A percentile compares a stretch with the other conserved stretches of the same genome.
Evolutionary conservation across 1,284 basidiomycete species (phyloP).

Genomic region (Puccinia brachypodii): DNA sequence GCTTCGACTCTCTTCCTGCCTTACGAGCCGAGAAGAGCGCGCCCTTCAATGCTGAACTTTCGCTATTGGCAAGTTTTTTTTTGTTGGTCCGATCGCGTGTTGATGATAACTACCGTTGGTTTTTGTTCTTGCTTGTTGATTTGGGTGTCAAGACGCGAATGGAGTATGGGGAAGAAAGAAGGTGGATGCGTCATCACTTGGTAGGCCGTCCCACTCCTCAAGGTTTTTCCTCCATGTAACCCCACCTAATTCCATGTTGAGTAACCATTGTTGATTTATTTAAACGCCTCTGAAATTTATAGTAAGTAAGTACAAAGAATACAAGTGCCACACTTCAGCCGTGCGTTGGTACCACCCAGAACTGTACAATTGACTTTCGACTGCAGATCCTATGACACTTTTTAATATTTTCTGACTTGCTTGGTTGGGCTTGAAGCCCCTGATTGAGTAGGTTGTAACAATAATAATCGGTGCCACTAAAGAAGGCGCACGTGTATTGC

Average conservation of each 20-base stretch:
- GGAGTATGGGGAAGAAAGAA: background rate
- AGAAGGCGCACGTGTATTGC: background rate
- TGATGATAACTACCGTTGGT: background rate
- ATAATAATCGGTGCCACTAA: background rate
- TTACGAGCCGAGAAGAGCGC: background rate
- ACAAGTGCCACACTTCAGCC: conserved; percentile 24
- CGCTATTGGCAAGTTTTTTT: background rate
- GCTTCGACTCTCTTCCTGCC: background rate
- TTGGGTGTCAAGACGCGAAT: background rate
- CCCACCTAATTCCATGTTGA: conserved; percentile 17
- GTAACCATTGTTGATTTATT: background rate
- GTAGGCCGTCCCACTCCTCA: background rate
- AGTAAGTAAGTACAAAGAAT: too few species aligned
- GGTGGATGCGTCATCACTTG: background rate
- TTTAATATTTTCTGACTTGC: conserved; percentile 2
- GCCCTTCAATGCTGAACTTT: background rate
- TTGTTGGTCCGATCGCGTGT: background rate
- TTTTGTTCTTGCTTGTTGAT: background rate
- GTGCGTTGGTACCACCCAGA: background rate
- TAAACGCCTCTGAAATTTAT: conserved; percentile 7
- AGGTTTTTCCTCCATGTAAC: conserved; percentile 5
- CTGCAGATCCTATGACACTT: conserved; percentile 24
- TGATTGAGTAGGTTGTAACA: background rate
- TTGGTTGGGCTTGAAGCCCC: conserved; percentile 27
- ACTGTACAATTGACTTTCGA: conserved; percentile 16